These are phyloP conservation scores for Pseudotsuga menziesii DNA, from an alignment of 75 land plant genomes.

Conservation along the genomic window DNA sequence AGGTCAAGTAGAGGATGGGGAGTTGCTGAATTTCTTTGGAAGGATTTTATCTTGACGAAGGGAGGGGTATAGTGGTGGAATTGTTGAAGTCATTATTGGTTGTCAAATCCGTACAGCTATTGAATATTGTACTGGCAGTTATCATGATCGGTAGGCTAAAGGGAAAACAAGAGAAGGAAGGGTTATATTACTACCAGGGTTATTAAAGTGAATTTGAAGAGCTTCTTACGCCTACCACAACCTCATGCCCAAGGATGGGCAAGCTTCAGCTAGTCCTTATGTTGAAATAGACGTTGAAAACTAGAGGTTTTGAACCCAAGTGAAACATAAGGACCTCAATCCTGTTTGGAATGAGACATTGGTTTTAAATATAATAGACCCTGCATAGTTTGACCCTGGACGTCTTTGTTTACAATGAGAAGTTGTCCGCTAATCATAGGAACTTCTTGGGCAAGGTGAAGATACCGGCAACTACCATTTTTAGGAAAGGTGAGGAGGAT, in stretches of 20 bases:
- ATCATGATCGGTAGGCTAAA: no score
- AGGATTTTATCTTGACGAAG: constrained; percentile 64
- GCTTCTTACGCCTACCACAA: no score
- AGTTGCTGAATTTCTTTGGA: constrained; percentile 64
- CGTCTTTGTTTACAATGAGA: constrained; percentile 55
- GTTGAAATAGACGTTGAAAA: constrained; percentile 58
- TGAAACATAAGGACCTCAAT: constrained; percentile 46
- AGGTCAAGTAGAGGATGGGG: constrained; percentile 60
- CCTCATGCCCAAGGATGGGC: constrained; percentile 71
- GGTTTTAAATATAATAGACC: constrained; percentile 30
- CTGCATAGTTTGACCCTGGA: constrained; percentile 27
- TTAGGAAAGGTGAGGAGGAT: constrained; percentile 43
- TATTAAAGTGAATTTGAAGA: no score
- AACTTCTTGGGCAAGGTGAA: constrained; percentile 57
- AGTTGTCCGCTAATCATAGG: constrained; percentile 29
- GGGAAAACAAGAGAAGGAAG: no score
- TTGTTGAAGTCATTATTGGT: no score
- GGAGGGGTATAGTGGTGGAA: no score
- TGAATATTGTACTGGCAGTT: no score
- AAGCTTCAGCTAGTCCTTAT: constrained; percentile 50
- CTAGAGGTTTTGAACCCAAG: constrained; percentile 42
- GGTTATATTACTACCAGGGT: no score
- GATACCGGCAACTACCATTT: constrained; percentile 30
- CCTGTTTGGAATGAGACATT: constrained; percentile 74
- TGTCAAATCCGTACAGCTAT: no score